Conservation (phyloP, 192 early-diverging fungal genomes). For the Coemansia sp. region DNA sequence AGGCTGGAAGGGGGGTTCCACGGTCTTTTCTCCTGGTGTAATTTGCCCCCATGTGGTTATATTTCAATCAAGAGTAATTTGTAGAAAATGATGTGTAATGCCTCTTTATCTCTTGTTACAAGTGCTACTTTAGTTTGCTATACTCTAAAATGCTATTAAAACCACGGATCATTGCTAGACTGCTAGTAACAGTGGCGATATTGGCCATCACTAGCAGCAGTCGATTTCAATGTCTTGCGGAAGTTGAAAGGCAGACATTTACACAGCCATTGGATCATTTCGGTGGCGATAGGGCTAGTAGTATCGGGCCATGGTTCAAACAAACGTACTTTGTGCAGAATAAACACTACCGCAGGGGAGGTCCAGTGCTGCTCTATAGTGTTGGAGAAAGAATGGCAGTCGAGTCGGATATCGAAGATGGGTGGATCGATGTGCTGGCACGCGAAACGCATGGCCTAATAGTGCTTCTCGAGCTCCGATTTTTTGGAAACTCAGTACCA, state of each 20-base stretch:
- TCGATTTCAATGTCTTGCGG: background rate
- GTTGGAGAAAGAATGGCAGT: constrained; percentile 39
- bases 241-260: background rate
- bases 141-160: background rate
- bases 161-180: background rate
- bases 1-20: background rate
- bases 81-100: no score
- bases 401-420: constrained; percentile 10
- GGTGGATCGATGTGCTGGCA: constrained; percentile 44
- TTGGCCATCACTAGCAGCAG: background rate
- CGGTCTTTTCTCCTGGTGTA: background rate
- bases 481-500: constrained; percentile 57
- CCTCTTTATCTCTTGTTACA: no score
- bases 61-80: no score
- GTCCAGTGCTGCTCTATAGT: constrained; percentile 47
- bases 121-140: background rate
- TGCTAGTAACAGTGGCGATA: background rate
- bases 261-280: constrained; percentile 55
- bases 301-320: constrained; percentile 12
- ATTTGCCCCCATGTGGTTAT: background rate
- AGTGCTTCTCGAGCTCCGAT: constrained; percentile 60
- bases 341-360: constrained; percentile 30
- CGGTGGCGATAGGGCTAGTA: no score
- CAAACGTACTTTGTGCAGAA: constrained; percentile 39
- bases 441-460: constrained; percentile 52